Percentiles rank a stretch among this genome's conserved stretches.
phyloP scores from a whole-genome alignment of 2,329 filamentous ascomycete species.

The Ascochyta lentis region DNA sequence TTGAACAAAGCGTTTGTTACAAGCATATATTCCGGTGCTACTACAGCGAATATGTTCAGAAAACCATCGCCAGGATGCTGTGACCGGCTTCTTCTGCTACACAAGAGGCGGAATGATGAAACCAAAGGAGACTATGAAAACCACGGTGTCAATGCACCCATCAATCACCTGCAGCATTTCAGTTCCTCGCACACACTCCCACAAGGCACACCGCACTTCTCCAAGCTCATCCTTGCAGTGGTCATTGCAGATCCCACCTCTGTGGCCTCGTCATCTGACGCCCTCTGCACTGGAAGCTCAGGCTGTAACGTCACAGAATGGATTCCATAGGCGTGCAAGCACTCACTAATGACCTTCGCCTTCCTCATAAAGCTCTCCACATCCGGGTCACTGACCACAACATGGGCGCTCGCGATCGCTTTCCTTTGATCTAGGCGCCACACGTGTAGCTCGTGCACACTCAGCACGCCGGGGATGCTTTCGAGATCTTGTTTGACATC shows the following conservation, averaged over 20 bases:
- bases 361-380: constrained; percentile 66
- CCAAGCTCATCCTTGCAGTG: constrained; percentile 34
- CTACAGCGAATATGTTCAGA: too few relatives aligned
- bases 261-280: background rate
- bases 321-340: constrained; percentile 75
- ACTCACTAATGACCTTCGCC: constrained; percentile 69
- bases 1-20: constrained; percentile 12
- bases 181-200: constrained; percentile 59
- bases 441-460: constrained; percentile 75
- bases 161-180: constrained; percentile 51
- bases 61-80: too few relatives aligned
- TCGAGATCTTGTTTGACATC: constrained; percentile 74
- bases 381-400: constrained; percentile 66
- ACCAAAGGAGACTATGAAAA: background rate
- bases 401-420: constrained; percentile 71
- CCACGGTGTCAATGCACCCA: background rate
- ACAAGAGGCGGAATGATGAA: background rate
- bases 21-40: background rate
- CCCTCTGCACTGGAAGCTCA: constrained; percentile 51
- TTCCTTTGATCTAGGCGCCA: constrained; percentile 77
- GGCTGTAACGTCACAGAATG: constrained; percentile 76
- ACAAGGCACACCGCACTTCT: constrained; percentile 61
- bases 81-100: too few relatives aligned
- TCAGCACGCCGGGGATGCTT: constrained; percentile 69
- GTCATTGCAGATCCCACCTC: constrained; percentile 10